A percentile compares a stretch with the other conserved stretches of the same genome.
Evolutionary conservation across 257 asterid species (phyloP).

Genomic region (Rehmannia glutinosa): DNA sequence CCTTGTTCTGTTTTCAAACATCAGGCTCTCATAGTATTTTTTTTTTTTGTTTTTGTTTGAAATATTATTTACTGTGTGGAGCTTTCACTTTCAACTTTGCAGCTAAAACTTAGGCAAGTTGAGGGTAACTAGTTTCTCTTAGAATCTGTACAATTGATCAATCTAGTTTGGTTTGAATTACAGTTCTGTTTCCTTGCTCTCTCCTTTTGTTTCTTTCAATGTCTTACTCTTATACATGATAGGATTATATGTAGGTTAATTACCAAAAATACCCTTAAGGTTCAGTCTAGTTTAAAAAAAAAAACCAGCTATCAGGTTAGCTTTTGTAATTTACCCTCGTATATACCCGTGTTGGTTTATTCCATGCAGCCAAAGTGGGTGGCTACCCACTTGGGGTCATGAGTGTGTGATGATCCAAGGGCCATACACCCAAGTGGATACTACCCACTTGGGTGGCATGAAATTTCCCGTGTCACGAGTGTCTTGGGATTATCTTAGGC

Average conservation of each 20-base stretch:
- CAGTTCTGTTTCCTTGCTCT: background rate
- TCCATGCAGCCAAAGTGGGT: too few relatives aligned
- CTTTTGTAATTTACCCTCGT: too few relatives aligned
- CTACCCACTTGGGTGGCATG: too few relatives aligned
- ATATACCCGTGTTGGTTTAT: too few relatives aligned
- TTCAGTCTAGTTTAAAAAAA: too few relatives aligned
- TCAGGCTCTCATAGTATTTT: conserved; percentile 19
- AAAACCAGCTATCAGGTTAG: too few relatives aligned
- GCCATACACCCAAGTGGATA: too few relatives aligned
- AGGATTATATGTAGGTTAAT: background rate
- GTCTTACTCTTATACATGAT: background rate
- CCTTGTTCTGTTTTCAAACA: conserved; percentile 16
- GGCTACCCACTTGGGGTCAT: too few relatives aligned
- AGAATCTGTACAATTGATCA: conserved; percentile 20
- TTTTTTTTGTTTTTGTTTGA: conserved; percentile 3
- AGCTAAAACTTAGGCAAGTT: conserved; percentile 29
- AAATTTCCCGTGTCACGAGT: too few relatives aligned
- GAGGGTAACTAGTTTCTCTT: conserved; percentile 24
- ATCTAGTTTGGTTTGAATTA: conserved; percentile 12
- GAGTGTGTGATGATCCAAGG: too few relatives aligned
- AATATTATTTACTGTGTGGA: conserved; percentile 19
- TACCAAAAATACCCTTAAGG: too few relatives aligned
- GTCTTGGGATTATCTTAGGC: too few relatives aligned
- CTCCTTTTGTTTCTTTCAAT: background rate
- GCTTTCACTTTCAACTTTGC: conserved; percentile 24